These are phyloP conservation scores for Taxillus chinensis DNA, from an alignment of 164 flowering plant species.

Conservation along the genomic window DNA sequence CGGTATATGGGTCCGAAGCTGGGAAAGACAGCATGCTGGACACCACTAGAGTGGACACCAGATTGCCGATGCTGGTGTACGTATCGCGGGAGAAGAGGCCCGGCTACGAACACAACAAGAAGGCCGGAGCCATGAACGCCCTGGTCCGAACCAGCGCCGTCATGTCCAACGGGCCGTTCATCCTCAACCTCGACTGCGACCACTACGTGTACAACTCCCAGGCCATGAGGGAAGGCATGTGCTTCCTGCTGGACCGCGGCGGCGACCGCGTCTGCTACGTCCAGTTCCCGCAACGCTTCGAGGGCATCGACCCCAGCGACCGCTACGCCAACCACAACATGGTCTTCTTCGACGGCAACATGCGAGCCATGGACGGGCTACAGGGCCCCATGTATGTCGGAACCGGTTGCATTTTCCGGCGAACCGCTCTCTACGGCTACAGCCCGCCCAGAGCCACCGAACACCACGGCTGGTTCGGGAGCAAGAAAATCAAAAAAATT, in stretches of 20 bases:
- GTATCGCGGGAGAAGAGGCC: slow-evolving; percentile 90
- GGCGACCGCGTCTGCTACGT: slow-evolving; percentile 84
- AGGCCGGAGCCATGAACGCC: slow-evolving; percentile 97
- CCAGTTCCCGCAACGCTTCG: slow-evolving; percentile 96
- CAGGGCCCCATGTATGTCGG: slow-evolving; percentile 99
- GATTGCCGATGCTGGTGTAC: slow-evolving; percentile 86
- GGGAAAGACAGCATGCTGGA: slow-evolving; percentile 47
- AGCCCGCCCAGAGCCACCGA: slow-evolving; percentile 88
- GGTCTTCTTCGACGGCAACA: slow-evolving; percentile 82
- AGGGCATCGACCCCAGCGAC: slow-evolving; percentile 86
- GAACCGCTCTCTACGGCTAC: slow-evolving; percentile 82
- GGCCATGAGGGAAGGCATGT: slow-evolving; percentile 92
- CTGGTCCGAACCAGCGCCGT: slow-evolving; percentile 80
- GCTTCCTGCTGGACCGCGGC: slow-evolving; percentile 91
- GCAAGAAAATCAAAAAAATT: slow-evolving; percentile 35
- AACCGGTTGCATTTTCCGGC: slow-evolving; percentile 84
- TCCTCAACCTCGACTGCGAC: slow-evolving; percentile 90
- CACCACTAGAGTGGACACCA: slow-evolving; percentile 59
- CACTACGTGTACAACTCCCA: slow-evolving; percentile 79
- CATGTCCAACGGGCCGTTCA: slow-evolving; percentile 89
- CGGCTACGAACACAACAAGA: slow-evolving; percentile 92
- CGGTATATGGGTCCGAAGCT: slow-evolving; percentile 44
- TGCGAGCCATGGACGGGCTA: slow-evolving; percentile 85
- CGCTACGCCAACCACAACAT: slow-evolving; percentile 91
- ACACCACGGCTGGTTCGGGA: slow-evolving; percentile 73